These are phyloP conservation scores for Tremella yokohamensis DNA, from an alignment of 768 basidiomycete genomes.

Conservation along the genomic window DNA sequence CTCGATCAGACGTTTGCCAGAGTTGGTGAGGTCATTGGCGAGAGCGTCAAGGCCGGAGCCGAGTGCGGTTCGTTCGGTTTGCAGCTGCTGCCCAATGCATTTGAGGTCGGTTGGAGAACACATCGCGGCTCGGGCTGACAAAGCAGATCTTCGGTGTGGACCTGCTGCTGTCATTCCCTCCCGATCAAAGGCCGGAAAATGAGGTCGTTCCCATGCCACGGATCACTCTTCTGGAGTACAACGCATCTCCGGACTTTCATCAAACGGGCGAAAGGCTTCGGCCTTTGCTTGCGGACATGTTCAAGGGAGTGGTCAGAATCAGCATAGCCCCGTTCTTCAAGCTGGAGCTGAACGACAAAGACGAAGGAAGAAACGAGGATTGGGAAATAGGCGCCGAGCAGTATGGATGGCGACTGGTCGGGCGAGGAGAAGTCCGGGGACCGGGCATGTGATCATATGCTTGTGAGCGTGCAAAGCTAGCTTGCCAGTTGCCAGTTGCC, in stretches of 20 bases:
- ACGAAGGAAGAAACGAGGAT: conserved; percentile 14
- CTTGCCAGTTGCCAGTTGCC: no score
- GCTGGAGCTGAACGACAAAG: not conserved
- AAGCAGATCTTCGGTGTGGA: conserved; percentile 78
- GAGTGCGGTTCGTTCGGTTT: conserved; percentile 60
- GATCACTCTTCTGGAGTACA: conserved; percentile 81
- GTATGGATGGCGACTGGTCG: conserved; percentile 37
- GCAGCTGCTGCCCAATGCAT: conserved; percentile 82
- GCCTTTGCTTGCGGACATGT: conserved; percentile 77
- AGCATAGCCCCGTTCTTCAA: conserved; percentile 65
- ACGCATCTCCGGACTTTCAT: conserved; percentile 93
- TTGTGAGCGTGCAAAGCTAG: no score
- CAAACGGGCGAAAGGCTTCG: conserved; percentile 78
- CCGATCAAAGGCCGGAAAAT: conserved; percentile 10
- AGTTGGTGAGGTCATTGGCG: conserved; percentile 65
- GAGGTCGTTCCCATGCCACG: conserved; percentile 28
- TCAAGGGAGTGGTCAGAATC: conserved; percentile 64
- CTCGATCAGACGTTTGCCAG: conserved; percentile 60
- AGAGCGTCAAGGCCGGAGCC: conserved; percentile 80
- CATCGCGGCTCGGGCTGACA: not conserved
- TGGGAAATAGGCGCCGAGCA: conserved; percentile 32
- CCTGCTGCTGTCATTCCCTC: conserved; percentile 65
- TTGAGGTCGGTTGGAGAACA: conserved; percentile 58
- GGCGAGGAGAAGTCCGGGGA: conserved; percentile 28
- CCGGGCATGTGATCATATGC: no score